Evolutionary conservation across 176 grass and related monocot genomes (phyloP).

Genomic region (Thalia dealbata): DNA sequence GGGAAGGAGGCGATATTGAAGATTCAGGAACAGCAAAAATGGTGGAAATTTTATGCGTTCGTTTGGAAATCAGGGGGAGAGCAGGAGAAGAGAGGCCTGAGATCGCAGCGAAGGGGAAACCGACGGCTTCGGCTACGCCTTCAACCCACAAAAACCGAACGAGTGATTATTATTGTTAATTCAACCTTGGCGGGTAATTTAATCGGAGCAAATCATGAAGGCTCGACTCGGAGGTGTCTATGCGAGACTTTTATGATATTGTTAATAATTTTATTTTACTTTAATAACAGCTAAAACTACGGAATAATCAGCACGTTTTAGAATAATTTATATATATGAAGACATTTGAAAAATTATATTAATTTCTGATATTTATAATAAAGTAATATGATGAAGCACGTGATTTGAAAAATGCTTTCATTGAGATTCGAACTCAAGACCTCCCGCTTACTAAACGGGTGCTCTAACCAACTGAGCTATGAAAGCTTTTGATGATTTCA

Average conservation of each 20-base stretch:
- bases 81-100: neutral
- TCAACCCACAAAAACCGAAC: conserved; percentile 21
- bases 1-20: conserved; percentile 2
- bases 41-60: neutral
- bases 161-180: neutral
- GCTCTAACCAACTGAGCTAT: conserved; percentile 99
- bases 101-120: conserved; percentile 25
- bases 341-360: too few relatives aligned
- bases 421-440: conserved; percentile 98
- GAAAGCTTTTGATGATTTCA: conserved; percentile 28
- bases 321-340: too few relatives aligned
- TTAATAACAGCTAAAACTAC: too few relatives aligned
- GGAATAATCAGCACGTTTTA: too few relatives aligned
- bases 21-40: neutral
- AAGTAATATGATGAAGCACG: too few relatives aligned
- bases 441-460: conserved; percentile 95
- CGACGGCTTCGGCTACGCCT: conserved; percentile 25
- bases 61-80: neutral
- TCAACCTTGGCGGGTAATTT: too few relatives aligned
- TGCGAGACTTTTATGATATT: too few relatives aligned
- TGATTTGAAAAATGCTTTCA: neutral
- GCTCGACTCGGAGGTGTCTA: too few relatives aligned
- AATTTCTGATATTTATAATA: too few relatives aligned
- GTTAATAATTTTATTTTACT: too few relatives aligned
- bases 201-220: too few relatives aligned